These are phyloP conservation scores for Litsea cubeba DNA, from an alignment of 164 flowering plant species.

Conservation along the genomic window DNA sequence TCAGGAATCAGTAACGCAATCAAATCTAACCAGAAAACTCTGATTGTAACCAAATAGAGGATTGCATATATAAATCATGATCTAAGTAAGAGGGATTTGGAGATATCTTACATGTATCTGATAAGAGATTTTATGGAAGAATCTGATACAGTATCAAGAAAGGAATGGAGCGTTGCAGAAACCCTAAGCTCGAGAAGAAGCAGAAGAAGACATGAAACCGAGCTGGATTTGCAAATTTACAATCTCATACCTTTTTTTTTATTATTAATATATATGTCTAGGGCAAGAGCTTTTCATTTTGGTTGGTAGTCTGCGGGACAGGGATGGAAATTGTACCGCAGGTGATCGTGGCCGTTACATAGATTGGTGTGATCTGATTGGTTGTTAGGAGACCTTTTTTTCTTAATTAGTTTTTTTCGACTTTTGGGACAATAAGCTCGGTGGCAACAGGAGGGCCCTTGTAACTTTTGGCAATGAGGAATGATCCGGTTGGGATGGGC, in stretches of 20 bases:
- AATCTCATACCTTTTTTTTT: not conserved
- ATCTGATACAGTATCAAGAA: not conserved
- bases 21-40: not conserved
- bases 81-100: not conserved
- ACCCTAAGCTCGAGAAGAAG: constrained; percentile 17
- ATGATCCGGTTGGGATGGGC: too few relatives aligned
- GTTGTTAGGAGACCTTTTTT: too few relatives aligned
- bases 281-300: not conserved
- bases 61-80: not conserved
- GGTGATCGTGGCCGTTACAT: too few relatives aligned
- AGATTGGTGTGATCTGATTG: too few relatives aligned
- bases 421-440: too few relatives aligned
- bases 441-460: too few relatives aligned
- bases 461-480: too few relatives aligned
- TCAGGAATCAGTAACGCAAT: not conserved
- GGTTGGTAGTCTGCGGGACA: too few relatives aligned
- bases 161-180: constrained; percentile 4
- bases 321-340: too few relatives aligned
- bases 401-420: too few relatives aligned
- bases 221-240: constrained; percentile 19
- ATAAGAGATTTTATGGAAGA: not conserved
- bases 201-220: constrained; percentile 1
- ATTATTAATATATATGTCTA: not conserved
- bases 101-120: constrained; percentile 3
- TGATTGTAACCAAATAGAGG: not conserved